Conservation (phyloP, 176 grass and related monocot genomes). For the Raddia guianensis region DNA sequence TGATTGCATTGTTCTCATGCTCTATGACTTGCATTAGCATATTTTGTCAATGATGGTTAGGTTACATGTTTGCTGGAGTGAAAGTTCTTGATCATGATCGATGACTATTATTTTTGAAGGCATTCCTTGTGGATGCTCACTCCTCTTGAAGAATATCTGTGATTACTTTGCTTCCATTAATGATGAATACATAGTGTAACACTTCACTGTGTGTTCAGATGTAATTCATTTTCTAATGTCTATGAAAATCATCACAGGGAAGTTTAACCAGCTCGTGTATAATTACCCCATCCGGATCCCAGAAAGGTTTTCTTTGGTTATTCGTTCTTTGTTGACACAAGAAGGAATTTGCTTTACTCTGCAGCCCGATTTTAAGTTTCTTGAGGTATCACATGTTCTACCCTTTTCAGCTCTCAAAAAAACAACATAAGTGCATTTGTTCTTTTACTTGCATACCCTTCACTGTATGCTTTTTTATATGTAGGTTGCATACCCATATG, state of each 20-base stretch:
- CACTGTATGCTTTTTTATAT: conserved; percentile 40
- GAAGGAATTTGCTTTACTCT: conserved; percentile 98
- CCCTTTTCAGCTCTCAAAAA: conserved; percentile 27
- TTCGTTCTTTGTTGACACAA: conserved; percentile 95
- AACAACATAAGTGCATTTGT: background rate
- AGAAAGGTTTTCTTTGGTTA: conserved; percentile 98
- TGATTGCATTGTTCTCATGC: conserved; percentile 15
- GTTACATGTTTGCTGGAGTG: conserved; percentile 5
- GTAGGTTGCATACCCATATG: conserved; percentile 96
- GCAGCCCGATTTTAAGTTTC: conserved; percentile 95
- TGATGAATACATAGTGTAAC: conserved; percentile 28
- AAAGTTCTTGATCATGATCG: conserved; percentile 15
- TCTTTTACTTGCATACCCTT: conserved; percentile 28
- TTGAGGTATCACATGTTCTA: conserved; percentile 66
- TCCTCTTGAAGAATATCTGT: conserved; percentile 20
- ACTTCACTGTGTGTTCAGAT: conserved; percentile 22
- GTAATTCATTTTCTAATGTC: conserved; percentile 25
- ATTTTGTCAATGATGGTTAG: background rate
- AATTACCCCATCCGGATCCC: conserved; percentile 97
- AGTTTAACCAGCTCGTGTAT: conserved; percentile 98
- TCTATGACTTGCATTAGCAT: background rate
- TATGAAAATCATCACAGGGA: conserved; percentile 59
- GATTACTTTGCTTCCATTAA: conserved; percentile 16
- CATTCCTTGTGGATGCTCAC: conserved; percentile 17
- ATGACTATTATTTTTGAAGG: background rate